Conservation (phyloP, 441 rosid genomes). For the Pelargonium citronellum region DNA sequence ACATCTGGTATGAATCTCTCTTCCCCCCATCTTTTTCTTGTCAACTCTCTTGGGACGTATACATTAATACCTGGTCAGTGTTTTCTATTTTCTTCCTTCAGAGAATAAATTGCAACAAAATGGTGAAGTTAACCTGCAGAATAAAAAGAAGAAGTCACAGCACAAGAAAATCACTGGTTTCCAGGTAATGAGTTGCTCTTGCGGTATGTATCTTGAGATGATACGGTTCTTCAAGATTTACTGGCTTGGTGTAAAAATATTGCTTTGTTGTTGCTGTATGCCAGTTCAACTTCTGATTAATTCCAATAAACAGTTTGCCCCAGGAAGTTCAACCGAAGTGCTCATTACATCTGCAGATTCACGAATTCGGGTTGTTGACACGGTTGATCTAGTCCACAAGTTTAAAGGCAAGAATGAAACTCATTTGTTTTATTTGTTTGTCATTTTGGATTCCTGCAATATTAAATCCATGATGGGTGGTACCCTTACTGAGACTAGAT, state of each 20-base stretch:
- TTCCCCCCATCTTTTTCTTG: neutral
- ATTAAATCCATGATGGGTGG: neutral
- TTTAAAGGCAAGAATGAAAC: conserved; percentile 59
- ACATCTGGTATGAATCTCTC: conserved; percentile 47
- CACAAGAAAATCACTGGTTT: conserved; percentile 94
- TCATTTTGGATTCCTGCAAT: neutral
- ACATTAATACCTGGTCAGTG: conserved; percentile 10
- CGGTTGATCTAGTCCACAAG: conserved; percentile 79
- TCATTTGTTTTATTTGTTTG: neutral
- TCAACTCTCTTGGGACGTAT: neutral
- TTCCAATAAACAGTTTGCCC: conserved; percentile 61
- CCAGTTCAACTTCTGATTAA: conserved; percentile 23
- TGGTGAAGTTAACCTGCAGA: conserved; percentile 73
- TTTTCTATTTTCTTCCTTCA: conserved; percentile 23
- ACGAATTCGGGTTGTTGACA: conserved; percentile 75
- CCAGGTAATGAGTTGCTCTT: conserved; percentile 49
- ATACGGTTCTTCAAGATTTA: no score
- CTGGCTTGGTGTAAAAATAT: no score
- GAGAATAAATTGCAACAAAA: conserved; percentile 84
- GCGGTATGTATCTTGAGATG: neutral
- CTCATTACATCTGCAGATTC: conserved; percentile 94
- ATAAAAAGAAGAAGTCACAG: conserved; percentile 87
- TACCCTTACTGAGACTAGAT: neutral
- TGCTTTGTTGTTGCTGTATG: neutral
- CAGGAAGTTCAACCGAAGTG: conserved; percentile 75